Evolutionary conservation across 2,329 filamentous ascomycete genomes (phyloP).

Genomic region (Xylariaceae sp.): DNA sequence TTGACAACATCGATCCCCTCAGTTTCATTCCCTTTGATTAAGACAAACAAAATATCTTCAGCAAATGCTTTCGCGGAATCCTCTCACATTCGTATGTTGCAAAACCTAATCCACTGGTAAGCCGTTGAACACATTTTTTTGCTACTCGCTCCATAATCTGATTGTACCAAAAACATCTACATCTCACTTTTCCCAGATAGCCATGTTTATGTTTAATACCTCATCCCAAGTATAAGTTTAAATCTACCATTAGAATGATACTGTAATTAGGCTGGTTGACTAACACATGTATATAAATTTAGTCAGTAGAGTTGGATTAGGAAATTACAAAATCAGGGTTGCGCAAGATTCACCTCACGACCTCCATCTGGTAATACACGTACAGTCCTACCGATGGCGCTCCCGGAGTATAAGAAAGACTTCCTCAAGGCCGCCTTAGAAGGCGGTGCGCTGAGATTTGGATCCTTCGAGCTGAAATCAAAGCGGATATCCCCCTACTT

Average conservation of each 20-base stretch:
- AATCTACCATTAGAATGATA: background rate
- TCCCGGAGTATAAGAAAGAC: slow-evolving; percentile 68
- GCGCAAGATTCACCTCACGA: background rate
- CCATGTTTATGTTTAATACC: background rate
- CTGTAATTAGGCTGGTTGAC: background rate
- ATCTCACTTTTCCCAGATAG: slow-evolving; percentile 2
- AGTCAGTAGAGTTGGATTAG: background rate
- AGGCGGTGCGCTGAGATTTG: slow-evolving; percentile 76
- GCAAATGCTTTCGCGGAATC: too few species aligned
- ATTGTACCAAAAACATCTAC: slow-evolving; percentile 7
- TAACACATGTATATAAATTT: background rate
- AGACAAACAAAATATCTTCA: too few species aligned
- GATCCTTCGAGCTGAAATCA: slow-evolving; percentile 88
- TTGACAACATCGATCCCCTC: too few species aligned
- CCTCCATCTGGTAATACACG: background rate
- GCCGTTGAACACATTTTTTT: background rate
- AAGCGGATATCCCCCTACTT: slow-evolving; percentile 93
- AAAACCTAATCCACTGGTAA: too few species aligned
- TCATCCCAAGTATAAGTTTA: background rate
- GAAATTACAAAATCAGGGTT: background rate
- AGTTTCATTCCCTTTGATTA: background rate
- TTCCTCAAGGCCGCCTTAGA: slow-evolving; percentile 72
- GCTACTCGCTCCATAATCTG: background rate
- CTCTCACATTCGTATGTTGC: too few species aligned
- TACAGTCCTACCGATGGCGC: slow-evolving; percentile 43